Evolutionary conservation across 495 filamentous ascomycete genomes (phyloP).

Genomic region (Penicillium cataractarum): DNA sequence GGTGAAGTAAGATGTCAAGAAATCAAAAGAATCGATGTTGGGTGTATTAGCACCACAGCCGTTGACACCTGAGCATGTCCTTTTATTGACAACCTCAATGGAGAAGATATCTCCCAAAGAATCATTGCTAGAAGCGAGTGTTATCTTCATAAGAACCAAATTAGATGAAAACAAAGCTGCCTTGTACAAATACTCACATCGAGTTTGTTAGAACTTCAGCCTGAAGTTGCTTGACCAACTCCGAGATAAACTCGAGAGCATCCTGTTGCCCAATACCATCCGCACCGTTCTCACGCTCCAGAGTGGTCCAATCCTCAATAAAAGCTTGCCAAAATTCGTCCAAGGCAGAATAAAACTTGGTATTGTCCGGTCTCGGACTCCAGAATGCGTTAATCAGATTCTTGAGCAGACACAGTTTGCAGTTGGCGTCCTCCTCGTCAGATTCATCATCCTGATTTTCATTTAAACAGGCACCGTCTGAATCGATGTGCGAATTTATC

Average conservation of each 20-base stretch:
- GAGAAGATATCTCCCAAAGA: background rate
- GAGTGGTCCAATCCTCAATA: background rate
- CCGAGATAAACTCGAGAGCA: slow-evolving; percentile 25
- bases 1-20: background rate
- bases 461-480: background rate
- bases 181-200: slow-evolving; percentile 17
- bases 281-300: background rate
- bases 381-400: slow-evolving; percentile 16
- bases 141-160: background rate
- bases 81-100: background rate
- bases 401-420: slow-evolving; percentile 26
- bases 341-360: slow-evolving; percentile 1
- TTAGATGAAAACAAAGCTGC: background rate
- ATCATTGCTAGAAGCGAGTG: background rate
- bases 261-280: slow-evolving; percentile 27
- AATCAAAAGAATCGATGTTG: background rate
- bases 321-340: slow-evolving; percentile 9
- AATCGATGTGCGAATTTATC: slow-evolving; percentile 3
- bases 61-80: background rate
- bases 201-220: background rate
- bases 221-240: slow-evolving; percentile 19
- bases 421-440: background rate
- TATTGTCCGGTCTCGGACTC: slow-evolving; percentile 5
- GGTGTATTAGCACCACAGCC: background rate
- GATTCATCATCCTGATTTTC: background rate